phyloP scores from a whole-genome alignment of 495 filamentous ascomycete genomes.

The Coniosporium apollinis region DNA sequence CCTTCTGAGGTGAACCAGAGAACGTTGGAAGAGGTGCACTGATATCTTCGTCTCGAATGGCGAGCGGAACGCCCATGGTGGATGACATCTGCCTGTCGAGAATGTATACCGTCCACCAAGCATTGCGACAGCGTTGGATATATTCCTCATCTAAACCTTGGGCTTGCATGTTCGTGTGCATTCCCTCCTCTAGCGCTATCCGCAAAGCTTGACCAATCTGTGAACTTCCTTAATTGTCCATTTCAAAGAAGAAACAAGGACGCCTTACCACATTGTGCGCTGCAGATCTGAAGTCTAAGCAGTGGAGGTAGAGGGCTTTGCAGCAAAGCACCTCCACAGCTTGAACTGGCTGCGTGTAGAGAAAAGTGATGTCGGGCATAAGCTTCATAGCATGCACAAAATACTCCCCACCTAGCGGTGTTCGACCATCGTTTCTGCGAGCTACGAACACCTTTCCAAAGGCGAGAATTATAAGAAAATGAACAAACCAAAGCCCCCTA shows the following conservation, averaged over 20 bases:
- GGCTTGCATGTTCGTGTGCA: conserved; percentile 29
- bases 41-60: conserved; percentile 24
- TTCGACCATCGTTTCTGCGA: conserved; percentile 18
- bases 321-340: conserved; percentile 30
- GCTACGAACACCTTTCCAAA: conserved; percentile 30
- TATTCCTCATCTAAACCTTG: conserved; percentile 19
- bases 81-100: conserved; percentile 31
- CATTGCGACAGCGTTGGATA: conserved; percentile 26
- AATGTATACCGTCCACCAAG: conserved; percentile 33
- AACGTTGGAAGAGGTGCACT: conserved; percentile 23
- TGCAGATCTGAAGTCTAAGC: conserved; percentile 22
- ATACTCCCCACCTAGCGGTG: conserved; percentile 23
- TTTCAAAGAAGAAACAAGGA: not conserved
- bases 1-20: conserved; percentile 20
- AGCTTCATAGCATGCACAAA: conserved; percentile 27
- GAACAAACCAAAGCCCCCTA: conserved; percentile 26
- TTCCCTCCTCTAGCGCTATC: conserved; percentile 27
- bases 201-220: conserved; percentile 31
- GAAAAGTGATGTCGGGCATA: conserved; percentile 22
- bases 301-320: conserved; percentile 27
- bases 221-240: not conserved
- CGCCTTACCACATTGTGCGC: conserved; percentile 26
- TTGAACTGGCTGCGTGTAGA: conserved; percentile 22
- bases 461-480: conserved; percentile 28
- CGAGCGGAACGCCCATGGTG: conserved; percentile 28